Conservation (phyloP, 1,284 basidiomycete species). For the Earliella scabrosa region DNA sequence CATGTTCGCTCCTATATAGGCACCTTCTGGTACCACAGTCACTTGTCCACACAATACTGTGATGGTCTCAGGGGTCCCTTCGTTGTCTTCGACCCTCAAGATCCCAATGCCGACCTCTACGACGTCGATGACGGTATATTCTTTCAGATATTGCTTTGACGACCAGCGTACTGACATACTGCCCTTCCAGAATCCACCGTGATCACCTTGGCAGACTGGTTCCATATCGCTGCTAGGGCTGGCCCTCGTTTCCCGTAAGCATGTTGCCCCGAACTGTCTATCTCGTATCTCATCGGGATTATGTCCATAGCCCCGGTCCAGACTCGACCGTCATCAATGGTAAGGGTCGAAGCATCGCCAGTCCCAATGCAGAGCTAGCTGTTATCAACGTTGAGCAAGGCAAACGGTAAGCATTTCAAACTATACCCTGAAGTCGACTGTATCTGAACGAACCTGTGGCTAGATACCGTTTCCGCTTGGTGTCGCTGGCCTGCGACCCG, state of each 20-base stretch:
- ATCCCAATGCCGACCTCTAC: slow-evolving; percentile 42
- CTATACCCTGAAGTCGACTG: neutral
- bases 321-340: slow-evolving; percentile 56
- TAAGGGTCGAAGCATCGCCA: slow-evolving; percentile 37
- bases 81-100: slow-evolving; percentile 46
- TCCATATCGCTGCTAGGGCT: slow-evolving; percentile 25
- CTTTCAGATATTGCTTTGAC: neutral
- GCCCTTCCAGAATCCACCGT: slow-evolving; percentile 25
- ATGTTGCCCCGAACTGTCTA: neutral
- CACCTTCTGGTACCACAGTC: slow-evolving; percentile 28
- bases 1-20: neutral
- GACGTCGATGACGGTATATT: slow-evolving; percentile 49
- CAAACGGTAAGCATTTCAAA: slow-evolving; percentile 38
- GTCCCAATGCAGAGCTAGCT: slow-evolving; percentile 30
- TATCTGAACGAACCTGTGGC: neutral
- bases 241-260: slow-evolving; percentile 26
- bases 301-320: slow-evolving; percentile 12
- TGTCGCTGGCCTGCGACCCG: slow-evolving; percentile 49
- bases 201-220: slow-evolving; percentile 33
- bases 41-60: slow-evolving; percentile 32
- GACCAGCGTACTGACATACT: neutral
- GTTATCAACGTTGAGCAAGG: slow-evolving; percentile 36
- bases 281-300: neutral
- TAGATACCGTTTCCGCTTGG: slow-evolving; percentile 45
- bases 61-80: slow-evolving; percentile 40